A percentile compares a stretch with the other conserved stretches of the same genome.
phyloP scores from a whole-genome alignment of 2,329 filamentous ascomycete species.

The Cadophora sp. region DNA sequence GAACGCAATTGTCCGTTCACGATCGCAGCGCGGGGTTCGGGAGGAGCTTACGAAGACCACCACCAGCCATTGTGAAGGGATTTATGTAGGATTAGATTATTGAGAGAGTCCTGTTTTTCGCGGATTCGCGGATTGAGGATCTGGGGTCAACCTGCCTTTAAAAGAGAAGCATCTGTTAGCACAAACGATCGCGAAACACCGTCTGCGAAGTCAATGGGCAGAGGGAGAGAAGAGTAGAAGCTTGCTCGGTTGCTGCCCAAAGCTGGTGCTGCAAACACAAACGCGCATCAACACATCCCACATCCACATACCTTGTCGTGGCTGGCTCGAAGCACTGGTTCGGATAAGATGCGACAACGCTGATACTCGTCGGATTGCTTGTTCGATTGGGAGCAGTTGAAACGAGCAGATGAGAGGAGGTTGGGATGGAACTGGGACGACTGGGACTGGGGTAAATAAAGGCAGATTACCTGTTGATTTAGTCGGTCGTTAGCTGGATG shows the following conservation, averaged over 20 bases:
- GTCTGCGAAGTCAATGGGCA: conserved; percentile 5
- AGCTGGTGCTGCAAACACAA: conserved; percentile 8
- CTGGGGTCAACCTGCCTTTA: conserved; percentile 16
- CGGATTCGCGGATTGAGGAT: conserved; percentile 3
- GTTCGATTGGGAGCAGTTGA: conserved; percentile 10
- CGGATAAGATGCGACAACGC: conserved; percentile 17
- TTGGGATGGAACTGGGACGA: neutral
- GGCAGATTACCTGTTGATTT: conserved; percentile 17
- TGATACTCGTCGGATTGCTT: conserved; percentile 22
- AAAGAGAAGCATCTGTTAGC: conserved; percentile 14
- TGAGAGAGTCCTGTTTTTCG: conserved; percentile 7
- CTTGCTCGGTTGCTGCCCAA: conserved; percentile 3
- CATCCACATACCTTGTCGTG: conserved; percentile 24
- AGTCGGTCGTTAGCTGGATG: conserved; percentile 17
- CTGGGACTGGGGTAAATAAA: conserved; percentile 22
- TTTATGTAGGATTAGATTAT: conserved; percentile 8
- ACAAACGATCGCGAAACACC: conserved; percentile 28
- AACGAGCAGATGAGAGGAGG: neutral
- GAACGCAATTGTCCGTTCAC: neutral
- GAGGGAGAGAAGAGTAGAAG: neutral
- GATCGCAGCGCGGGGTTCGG: neutral
- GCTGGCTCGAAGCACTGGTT: conserved; percentile 11
- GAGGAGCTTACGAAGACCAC: conserved; percentile 27
- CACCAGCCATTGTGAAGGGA: conserved; percentile 27
- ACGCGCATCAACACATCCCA: neutral